Conservation (phyloP, 2,329 filamentous ascomycete species). For the Exophiala viscosa region DNA sequence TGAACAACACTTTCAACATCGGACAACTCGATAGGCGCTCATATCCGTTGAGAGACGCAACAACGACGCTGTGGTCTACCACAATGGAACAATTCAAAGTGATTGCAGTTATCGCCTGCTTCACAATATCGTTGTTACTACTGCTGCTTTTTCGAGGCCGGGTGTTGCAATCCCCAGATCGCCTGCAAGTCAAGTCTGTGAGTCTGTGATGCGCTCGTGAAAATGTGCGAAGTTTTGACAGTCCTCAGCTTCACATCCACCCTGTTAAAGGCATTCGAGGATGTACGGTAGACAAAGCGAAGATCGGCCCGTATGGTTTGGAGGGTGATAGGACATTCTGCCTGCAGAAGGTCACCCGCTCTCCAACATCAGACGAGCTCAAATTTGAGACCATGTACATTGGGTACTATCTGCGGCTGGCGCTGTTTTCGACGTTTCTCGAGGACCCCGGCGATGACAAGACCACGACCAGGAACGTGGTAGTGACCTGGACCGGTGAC, state of each 20-base stretch:
- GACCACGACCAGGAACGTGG: neutral
- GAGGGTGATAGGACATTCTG: slow-evolving; percentile 7
- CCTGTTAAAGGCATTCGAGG: slow-evolving; percentile 18
- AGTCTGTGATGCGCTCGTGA: neutral
- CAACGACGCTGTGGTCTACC: neutral
- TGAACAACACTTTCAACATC: neutral
- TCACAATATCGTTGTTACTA: neutral
- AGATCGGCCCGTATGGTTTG: slow-evolving; percentile 3
- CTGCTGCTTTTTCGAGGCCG: slow-evolving; percentile 25
- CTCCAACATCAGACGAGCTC: slow-evolving; percentile 18
- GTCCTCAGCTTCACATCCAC: slow-evolving; percentile 8
- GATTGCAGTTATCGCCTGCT: neutral
- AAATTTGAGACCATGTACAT: slow-evolving; percentile 27
- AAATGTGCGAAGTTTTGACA: neutral
- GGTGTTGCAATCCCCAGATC: neutral
- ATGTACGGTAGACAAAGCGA: slow-evolving; percentile 3
- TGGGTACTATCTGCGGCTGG: slow-evolving; percentile 1
- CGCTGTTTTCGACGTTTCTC: slow-evolving; percentile 9
- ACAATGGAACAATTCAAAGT: neutral
- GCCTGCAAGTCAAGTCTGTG: slow-evolving; percentile 1
- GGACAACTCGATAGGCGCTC: neutral
- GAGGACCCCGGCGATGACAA: neutral
- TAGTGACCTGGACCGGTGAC: slow-evolving; percentile 11
- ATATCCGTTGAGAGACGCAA: too few relatives aligned
- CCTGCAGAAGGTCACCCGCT: slow-evolving; percentile 15